phyloP scores from a whole-genome alignment of 148 eudicot genomes.

The Rhododendron williamsianum region DNA sequence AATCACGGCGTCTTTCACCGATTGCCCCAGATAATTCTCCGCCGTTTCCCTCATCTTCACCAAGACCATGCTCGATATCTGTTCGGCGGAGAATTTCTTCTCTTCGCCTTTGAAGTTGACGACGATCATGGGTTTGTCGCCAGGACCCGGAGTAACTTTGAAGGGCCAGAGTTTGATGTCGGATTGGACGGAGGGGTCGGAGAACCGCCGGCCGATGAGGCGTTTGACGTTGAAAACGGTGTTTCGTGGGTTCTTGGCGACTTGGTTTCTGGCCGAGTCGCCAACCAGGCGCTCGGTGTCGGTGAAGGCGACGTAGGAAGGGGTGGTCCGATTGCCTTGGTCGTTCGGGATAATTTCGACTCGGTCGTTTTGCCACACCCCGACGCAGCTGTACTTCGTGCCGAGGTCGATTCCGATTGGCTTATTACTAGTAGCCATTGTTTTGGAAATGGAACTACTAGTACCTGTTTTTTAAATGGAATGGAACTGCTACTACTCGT shows the following conservation, averaged over 20 bases:
- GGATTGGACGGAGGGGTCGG: not conserved
- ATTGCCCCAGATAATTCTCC: not conserved
- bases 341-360: no score
- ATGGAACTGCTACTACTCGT: no score
- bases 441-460: no score
- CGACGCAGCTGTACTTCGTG: constrained; percentile 26
- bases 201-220: constrained; percentile 3
- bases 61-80: constrained; percentile 1
- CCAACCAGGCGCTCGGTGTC: constrained; percentile 23
- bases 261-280: constrained; percentile 25
- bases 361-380: constrained; percentile 22
- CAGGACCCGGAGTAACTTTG: not conserved
- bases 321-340: constrained; percentile 23
- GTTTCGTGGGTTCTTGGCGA: constrained; percentile 24
- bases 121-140: not conserved
- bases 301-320: constrained; percentile 29
- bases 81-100: not conserved
- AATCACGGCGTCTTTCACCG: not conserved
- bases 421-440: not conserved
- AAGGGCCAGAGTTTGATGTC: constrained; percentile 3
- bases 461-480: no score
- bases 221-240: constrained; percentile 17
- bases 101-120: not conserved
- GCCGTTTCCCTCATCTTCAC: not conserved
- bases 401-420: constrained; percentile 26